A percentile compares a stretch with the other conserved stretches of the same genome.
Conservation (phyloP, 169 alveolate genomes). For the Plasmodium falciparum region DNA sequence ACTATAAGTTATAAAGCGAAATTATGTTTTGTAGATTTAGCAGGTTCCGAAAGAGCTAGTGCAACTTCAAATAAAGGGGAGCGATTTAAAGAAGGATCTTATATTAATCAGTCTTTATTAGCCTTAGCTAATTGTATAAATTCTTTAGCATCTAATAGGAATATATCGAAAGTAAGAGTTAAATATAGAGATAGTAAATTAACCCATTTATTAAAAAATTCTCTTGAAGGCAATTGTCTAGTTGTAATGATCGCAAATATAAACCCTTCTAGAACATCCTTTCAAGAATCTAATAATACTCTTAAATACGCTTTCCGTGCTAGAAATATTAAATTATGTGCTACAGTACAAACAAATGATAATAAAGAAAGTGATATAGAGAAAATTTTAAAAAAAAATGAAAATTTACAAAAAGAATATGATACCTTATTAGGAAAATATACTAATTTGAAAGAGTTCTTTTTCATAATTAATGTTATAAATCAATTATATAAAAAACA, state of each 20-base stretch:
- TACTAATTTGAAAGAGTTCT: slow-evolving; percentile 17
- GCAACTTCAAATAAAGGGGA: slow-evolving; percentile 94
- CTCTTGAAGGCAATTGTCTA: slow-evolving; percentile 94
- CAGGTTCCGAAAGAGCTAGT: slow-evolving; percentile 97
- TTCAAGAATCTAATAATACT: slow-evolving; percentile 93
- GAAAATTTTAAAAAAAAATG: slow-evolving; percentile 68
- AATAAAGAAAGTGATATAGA: slow-evolving; percentile 73
- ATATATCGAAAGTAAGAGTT: slow-evolving; percentile 86
- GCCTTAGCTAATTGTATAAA: slow-evolving; percentile 98
- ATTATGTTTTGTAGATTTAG: slow-evolving; percentile 96
- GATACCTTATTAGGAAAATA: slow-evolving; percentile 13
- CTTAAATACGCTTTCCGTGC: slow-evolving; percentile 95
- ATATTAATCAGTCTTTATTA: slow-evolving; percentile 95
- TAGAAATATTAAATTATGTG: slow-evolving; percentile 89
- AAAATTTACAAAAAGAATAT: slow-evolving; percentile 66
- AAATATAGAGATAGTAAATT: slow-evolving; percentile 97
- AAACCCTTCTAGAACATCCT: slow-evolving; percentile 88
- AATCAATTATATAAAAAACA: slow-evolving; percentile 40
- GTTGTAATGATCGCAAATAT: slow-evolving; percentile 96
- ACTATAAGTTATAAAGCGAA: slow-evolving; percentile 80
- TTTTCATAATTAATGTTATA: slow-evolving; percentile 1
- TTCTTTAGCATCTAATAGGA: slow-evolving; percentile 90
- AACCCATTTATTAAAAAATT: slow-evolving; percentile 95
- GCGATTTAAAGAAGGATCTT: slow-evolving; percentile 95
- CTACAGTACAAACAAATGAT: slow-evolving; percentile 75